Base-by-base conservation (phyloP, 352 stramenopile species). In the Pythium aquatile region DNA sequence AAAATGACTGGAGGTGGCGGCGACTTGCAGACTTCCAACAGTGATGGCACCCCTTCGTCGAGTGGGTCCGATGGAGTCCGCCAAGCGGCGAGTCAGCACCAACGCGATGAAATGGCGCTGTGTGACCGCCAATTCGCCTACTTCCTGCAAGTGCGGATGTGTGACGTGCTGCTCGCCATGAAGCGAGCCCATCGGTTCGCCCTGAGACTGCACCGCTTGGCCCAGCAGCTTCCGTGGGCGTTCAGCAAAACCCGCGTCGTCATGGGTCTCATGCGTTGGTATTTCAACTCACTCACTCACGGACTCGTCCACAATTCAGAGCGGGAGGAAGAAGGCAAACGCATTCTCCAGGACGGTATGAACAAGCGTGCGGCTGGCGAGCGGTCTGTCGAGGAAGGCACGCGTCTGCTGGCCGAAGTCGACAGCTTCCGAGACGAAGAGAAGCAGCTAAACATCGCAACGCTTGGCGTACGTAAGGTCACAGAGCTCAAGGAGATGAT, bases 51-150 rank as follows among this genome's bases (percentile, higher is more conserved):
- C 7, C 40, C 46, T 13, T 29, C 17, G 28, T 30, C 35, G 20
- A 55, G 46, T 16, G 28, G 37, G n/a, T 35, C 44, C 1, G 35
- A 61, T 20, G 37, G 30, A 44, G 46, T 39, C 42, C 51, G 29
- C 14, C 51, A 57, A 11, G 29, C 51, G 11, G 7, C 29, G 29
- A n/a, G 37, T 9, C 42, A 62, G 29, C 13, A 39, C 28, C 17
- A 30, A 35, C 16, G 17, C 51, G 58, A 73, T 24, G 76, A 78
- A 30, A 49, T 80, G 8, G 35, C 73, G 24, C 58, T 87, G 10
- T 78, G 76, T 16, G 83, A 94, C 47, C 78, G 83, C 0, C 83
- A 93, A 61, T 93, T 93, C 68, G 72, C 81, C 0, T 91, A 91
- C 53, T 94, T 94, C 53, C 64, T 94, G 4, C 85, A 92, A 63